phyloP scores from a whole-genome alignment of 371 early-diverging fungal species.

The Thermomucor indicae-seudaticae region DNA sequence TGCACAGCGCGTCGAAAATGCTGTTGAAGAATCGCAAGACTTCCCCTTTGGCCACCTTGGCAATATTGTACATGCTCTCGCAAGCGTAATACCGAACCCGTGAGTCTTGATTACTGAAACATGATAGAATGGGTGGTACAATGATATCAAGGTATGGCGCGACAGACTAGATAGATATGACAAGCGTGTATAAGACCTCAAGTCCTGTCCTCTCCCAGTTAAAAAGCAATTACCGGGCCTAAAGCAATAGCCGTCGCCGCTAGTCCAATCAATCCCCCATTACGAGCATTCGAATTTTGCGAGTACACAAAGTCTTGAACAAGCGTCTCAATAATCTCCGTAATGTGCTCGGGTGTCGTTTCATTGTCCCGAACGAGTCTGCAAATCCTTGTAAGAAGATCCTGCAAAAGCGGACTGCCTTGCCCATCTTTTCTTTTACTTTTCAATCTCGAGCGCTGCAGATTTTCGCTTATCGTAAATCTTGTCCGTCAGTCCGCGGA shows the following conservation, averaged over 20 bases:
- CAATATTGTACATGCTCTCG: constrained; percentile 94
- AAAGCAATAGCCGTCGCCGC: constrained; percentile 87
- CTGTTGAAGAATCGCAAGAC: constrained; percentile 88
- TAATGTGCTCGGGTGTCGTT: constrained; percentile 49
- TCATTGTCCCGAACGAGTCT: constrained; percentile 65
- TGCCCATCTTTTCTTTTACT: constrained; percentile 30
- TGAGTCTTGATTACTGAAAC: constrained; percentile 82
- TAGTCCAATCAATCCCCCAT: constrained; percentile 90
- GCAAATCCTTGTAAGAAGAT: too few relatives aligned
- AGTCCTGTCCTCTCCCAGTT: neutral
- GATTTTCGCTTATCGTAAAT: constrained; percentile 87
- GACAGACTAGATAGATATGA: constrained; percentile 46
- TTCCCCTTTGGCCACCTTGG: constrained; percentile 83
- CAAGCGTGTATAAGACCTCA: neutral
- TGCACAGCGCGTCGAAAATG: constrained; percentile 87
- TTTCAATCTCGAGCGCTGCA: constrained; percentile 87
- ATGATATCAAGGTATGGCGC: constrained; percentile 69
- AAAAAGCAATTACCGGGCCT: constrained; percentile 51
- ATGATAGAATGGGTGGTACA: constrained; percentile 84
- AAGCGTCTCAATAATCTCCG: constrained; percentile 64
- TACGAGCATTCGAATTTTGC: constrained; percentile 70
- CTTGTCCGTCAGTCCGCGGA: constrained; percentile 73
- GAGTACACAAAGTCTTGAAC: constrained; percentile 83
- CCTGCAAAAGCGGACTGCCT: neutral
- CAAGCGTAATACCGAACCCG: constrained; percentile 94